phyloP scores from a whole-genome alignment of 2,329 filamentous ascomycete genomes.

The Colletotrichum kahawae region DNA sequence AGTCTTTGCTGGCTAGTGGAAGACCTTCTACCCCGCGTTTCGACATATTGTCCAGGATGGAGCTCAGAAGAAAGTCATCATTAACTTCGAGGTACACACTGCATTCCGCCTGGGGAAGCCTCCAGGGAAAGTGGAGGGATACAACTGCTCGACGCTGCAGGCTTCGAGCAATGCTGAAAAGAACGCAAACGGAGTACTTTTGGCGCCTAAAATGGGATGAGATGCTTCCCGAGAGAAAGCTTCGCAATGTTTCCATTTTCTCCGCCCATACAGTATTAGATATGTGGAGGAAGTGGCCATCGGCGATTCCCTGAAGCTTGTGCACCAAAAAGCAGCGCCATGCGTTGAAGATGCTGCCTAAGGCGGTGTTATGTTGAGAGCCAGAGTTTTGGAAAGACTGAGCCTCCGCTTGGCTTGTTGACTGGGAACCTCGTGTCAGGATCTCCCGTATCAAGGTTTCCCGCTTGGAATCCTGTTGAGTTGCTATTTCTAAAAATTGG shows the following conservation, averaged over 20 bases:
- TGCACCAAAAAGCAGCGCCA: background rate
- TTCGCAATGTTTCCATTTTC: background rate
- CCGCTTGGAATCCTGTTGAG: background rate
- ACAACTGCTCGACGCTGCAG: background rate
- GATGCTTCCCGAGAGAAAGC: background rate
- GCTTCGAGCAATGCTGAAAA: fast-evolving
- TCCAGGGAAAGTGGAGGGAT: fast-evolving
- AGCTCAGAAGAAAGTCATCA: background rate
- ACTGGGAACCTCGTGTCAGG: background rate
- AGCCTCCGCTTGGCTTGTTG: fast-evolving
- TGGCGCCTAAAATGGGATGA: background rate
- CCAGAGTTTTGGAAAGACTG: background rate
- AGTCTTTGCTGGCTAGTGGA: background rate
- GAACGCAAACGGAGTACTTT: background rate
- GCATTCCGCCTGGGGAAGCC: fast-evolving
- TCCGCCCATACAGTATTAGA: background rate
- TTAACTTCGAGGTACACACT: background rate
- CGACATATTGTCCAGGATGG: background rate
- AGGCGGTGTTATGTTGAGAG: too few relatives aligned
- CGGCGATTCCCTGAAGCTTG: background rate
- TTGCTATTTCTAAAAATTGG: fast-evolving
- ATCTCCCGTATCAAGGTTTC: background rate
- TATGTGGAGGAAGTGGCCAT: background rate
- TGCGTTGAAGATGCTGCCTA: background rate
- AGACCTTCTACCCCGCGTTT: background rate